Percentiles rank a stretch among this genome's conserved stretches.
Conservation (phyloP, 2,329 filamentous ascomycete species). For the Lasiodiplodia theobromae region DNA sequence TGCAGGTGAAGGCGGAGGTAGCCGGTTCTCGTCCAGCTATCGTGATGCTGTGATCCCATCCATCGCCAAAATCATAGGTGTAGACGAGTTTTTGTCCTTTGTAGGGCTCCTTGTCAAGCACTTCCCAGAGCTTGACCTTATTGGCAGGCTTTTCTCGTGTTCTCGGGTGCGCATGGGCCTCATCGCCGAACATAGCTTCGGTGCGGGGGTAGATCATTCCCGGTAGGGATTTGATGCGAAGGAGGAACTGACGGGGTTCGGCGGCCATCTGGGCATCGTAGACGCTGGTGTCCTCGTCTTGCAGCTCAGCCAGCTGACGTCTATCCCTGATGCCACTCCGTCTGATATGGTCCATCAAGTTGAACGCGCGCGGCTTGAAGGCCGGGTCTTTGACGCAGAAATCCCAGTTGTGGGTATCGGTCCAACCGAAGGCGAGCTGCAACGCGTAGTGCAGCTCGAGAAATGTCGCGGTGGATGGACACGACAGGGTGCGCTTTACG, state of each 20-base stretch:
- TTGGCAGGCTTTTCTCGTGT: conserved; percentile 33
- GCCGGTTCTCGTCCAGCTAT: background rate
- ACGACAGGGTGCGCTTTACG: conserved; percentile 38
- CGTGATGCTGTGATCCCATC: background rate
- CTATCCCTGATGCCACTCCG: background rate
- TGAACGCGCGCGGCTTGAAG: conserved; percentile 15
- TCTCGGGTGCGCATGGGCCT: conserved; percentile 31
- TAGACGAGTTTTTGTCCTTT: background rate
- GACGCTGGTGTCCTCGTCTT: background rate
- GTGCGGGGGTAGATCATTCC: background rate
- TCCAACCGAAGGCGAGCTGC: conserved; percentile 40
- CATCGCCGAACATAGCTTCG: conserved; percentile 30
- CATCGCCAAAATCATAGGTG: background rate
- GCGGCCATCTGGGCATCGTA: background rate
- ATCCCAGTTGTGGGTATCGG: conserved; percentile 36
- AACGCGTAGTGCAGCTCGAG: conserved; percentile 38
- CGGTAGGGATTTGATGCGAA: background rate
- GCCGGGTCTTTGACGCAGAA: conserved; percentile 34
- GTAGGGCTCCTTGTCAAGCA: conserved; percentile 32
- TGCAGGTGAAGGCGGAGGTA: background rate
- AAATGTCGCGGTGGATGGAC: conserved; percentile 36
- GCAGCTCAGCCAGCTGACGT: background rate
- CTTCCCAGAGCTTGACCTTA: conserved; percentile 31
- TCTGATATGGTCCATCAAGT: background rate
- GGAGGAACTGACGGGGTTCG: background rate